phyloP scores from a whole-genome alignment of 768 basidiomycete species.

The Calocera cornea region DNA sequence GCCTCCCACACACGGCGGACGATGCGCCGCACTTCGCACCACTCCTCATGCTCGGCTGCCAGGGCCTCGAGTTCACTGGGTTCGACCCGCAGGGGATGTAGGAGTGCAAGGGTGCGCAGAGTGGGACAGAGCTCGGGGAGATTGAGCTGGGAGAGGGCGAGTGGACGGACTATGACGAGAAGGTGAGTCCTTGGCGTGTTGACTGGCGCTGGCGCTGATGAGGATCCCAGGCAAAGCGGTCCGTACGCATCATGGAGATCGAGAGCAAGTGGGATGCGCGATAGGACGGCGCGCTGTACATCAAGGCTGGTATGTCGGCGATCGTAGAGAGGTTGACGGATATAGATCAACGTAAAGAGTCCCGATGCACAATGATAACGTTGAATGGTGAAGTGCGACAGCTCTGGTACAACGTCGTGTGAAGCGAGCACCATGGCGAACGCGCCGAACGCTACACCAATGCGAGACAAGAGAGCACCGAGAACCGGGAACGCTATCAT shows the following conservation, averaged over 20 bases:
- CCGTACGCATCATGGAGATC: slow-evolving; percentile 59
- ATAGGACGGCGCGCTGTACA: slow-evolving; percentile 8
- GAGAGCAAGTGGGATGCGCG: slow-evolving; percentile 54
- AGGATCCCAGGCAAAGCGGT: slow-evolving; percentile 33
- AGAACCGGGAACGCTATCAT: too few species aligned
- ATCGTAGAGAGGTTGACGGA: too few species aligned
- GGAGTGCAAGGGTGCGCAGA: slow-evolving; percentile 53
- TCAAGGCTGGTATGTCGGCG: too few species aligned
- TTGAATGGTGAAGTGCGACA: too few species aligned
- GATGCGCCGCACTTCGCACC: slow-evolving; percentile 47
- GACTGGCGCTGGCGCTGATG: neutral
- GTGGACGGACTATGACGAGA: slow-evolving; percentile 89
- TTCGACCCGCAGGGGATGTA: slow-evolving; percentile 78
- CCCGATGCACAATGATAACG: too few species aligned
- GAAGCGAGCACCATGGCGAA: too few species aligned
- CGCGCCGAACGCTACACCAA: too few species aligned
- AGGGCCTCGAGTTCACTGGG: slow-evolving; percentile 67
- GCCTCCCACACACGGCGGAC: slow-evolving; percentile 43
- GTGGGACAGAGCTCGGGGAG: slow-evolving; percentile 44
- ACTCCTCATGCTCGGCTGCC: slow-evolving; percentile 63
- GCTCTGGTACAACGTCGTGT: too few species aligned
- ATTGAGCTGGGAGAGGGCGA: slow-evolving; percentile 52
- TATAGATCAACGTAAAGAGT: too few species aligned
- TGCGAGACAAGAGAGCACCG: too few species aligned
- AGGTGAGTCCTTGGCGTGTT: slow-evolving; percentile 40